phyloP scores from a whole-genome alignment of 192 early-diverging fungal species.

The Paraglomus occultum region DNA sequence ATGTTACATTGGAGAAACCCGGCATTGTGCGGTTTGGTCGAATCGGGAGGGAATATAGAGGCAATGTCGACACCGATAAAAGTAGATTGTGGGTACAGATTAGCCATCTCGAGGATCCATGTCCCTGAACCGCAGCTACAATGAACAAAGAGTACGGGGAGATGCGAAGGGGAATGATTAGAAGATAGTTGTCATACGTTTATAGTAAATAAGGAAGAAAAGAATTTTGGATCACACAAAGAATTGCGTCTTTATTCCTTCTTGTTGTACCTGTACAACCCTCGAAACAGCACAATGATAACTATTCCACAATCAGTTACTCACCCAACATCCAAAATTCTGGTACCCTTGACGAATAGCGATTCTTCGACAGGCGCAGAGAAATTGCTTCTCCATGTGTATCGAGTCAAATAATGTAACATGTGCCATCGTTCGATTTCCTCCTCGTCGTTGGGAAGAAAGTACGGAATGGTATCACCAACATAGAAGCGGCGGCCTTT shows the following conservation, averaged over 20 bases:
- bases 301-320: background rate
- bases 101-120: constrained; percentile 32
- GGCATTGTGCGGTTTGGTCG: constrained; percentile 21
- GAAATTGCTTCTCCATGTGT: constrained; percentile 38
- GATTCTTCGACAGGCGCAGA: constrained; percentile 32
- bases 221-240: no score
- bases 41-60: constrained; percentile 18
- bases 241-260: no score
- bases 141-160: background rate
- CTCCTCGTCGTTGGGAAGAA: constrained; percentile 2
- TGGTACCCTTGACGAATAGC: constrained; percentile 2
- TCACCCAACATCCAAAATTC: constrained; percentile 19
- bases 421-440: constrained; percentile 10
- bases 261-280: no score
- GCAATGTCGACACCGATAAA: constrained; percentile 27
- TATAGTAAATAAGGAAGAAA: background rate
- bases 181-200: background rate
- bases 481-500: no score
- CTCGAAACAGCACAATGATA: background rate
- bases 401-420: constrained; percentile 38
- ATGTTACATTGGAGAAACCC: constrained; percentile 35
- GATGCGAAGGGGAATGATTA: no score
- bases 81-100: constrained; percentile 1
- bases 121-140: constrained; percentile 21
- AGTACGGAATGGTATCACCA: no score